Evolutionary conservation across 2,329 filamentous ascomycete species (phyloP).

Genomic region (Aspergillus nomiae): DNA sequence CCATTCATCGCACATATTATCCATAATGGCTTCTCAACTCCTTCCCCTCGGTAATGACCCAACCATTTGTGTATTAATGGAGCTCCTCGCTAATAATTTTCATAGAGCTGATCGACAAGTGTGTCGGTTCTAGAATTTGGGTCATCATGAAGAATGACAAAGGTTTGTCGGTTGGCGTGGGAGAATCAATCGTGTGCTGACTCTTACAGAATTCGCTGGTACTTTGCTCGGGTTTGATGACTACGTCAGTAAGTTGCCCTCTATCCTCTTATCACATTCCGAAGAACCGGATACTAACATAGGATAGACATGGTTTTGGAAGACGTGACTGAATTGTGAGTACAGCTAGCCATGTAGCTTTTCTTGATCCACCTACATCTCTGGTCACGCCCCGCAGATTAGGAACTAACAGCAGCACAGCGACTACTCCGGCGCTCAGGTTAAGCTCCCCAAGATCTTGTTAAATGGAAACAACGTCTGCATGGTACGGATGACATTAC

Average conservation of each 20-base stretch:
- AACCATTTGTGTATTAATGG: conserved; percentile 10
- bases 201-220: conserved; percentile 79
- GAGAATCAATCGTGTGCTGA: conserved; percentile 14
- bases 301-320: conserved; percentile 91
- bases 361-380: background rate
- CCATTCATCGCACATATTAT: background rate
- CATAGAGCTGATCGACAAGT: conserved; percentile 96
- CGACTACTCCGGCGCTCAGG: conserved; percentile 86
- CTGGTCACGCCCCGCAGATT: background rate
- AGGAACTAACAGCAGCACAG: conserved; percentile 50
- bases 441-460: conserved; percentile 89
- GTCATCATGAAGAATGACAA: conserved; percentile 99
- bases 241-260: conserved; percentile 87
- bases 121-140: conserved; percentile 96
- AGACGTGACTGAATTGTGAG: conserved; percentile 94
- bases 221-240: conserved; percentile 96
- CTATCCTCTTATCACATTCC: conserved; percentile 5
- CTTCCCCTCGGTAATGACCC: conserved; percentile 64
- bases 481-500: conserved; percentile 69
- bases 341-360: background rate
- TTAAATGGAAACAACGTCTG: conserved; percentile 98
- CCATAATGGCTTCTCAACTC: conserved; percentile 70
- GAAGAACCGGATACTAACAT: conserved; percentile 21
- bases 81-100: conserved; percentile 22
- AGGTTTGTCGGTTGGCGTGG: conserved; percentile 58